These are phyloP conservation scores for Tausonia pullulans DNA, from an alignment of 1,284 basidiomycete genomes.

Conservation along the genomic window DNA sequence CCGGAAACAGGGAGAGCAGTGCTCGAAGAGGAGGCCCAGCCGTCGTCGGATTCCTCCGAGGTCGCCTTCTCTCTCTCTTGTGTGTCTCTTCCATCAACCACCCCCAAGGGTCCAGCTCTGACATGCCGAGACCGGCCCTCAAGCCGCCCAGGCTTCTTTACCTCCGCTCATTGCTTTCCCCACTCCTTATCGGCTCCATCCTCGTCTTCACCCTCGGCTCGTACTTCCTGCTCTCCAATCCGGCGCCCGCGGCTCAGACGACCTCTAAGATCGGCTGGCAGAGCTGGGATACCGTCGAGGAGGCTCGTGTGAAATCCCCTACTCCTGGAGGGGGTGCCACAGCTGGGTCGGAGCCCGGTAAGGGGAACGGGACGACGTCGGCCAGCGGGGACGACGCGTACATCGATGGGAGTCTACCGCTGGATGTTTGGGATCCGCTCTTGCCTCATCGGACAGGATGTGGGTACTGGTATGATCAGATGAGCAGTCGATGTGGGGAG, in stretches of 20 bases:
- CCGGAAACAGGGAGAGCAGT: no score
- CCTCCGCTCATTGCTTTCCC: conserved; percentile 7
- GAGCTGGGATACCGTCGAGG: conserved; percentile 6
- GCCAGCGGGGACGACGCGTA: neutral
- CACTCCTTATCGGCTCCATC: neutral
- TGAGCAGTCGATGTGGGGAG: no score
- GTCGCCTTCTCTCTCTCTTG: no score
- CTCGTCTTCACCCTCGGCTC: conserved; percentile 6
- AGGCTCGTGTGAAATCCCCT: neutral
- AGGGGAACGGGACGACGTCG: neutral
- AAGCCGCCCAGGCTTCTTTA: neutral
- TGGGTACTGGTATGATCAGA: neutral
- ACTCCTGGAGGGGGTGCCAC: neutral
- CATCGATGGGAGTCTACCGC: conserved; percentile 6
- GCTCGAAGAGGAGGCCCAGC: no score
- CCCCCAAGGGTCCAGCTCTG: neutral
- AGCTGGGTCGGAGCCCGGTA: neutral
- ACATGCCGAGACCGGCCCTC: no score
- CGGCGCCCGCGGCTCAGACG: neutral
- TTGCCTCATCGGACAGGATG: conserved; percentile 14
- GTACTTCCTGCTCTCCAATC: conserved; percentile 3
- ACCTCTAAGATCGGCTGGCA: conserved; percentile 9
- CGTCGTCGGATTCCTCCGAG: no score
- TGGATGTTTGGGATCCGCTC: conserved; percentile 15
- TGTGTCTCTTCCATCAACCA: neutral